Conservation (phyloP, 306 rosid species). For the Lotus japonicus region DNA sequence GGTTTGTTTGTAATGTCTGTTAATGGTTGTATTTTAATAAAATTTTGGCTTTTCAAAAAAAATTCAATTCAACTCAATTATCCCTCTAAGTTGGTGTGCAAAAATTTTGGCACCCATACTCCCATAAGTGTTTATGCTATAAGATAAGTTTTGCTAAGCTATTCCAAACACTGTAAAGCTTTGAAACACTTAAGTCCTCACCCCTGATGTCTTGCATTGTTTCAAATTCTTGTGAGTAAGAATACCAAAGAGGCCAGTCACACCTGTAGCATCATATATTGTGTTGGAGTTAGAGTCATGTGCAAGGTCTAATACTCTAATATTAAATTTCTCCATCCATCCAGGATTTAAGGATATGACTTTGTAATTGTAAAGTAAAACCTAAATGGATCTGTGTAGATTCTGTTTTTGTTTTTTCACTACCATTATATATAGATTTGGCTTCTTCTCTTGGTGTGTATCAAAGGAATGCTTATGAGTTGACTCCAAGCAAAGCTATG, state of each 20-base stretch:
- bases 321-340: not conserved
- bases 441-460: not conserved
- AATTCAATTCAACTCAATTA: too few relatives aligned
- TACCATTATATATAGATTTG: too few relatives aligned
- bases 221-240: not conserved
- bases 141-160: too few relatives aligned
- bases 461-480: conserved; percentile 6
- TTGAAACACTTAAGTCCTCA: not conserved
- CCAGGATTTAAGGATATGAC: not conserved
- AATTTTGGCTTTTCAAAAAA: too few relatives aligned
- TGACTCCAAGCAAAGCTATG: not conserved
- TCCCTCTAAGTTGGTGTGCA: too few relatives aligned
- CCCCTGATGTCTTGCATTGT: not conserved
- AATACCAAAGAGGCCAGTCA: not conserved
- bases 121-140: not conserved
- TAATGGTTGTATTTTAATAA: too few relatives aligned
- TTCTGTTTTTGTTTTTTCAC: not conserved
- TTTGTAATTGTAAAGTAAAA: not conserved
- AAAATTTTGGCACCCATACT: too few relatives aligned
- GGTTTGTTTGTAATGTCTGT: too few relatives aligned
- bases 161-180: too few relatives aligned
- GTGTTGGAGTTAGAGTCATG: not conserved
- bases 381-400: not conserved
- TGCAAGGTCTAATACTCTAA: not conserved
- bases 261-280: not conserved